These are phyloP conservation scores for Hirschioporus abietinus DNA, from an alignment of 768 basidiomycete genomes.

Conservation along the genomic window DNA sequence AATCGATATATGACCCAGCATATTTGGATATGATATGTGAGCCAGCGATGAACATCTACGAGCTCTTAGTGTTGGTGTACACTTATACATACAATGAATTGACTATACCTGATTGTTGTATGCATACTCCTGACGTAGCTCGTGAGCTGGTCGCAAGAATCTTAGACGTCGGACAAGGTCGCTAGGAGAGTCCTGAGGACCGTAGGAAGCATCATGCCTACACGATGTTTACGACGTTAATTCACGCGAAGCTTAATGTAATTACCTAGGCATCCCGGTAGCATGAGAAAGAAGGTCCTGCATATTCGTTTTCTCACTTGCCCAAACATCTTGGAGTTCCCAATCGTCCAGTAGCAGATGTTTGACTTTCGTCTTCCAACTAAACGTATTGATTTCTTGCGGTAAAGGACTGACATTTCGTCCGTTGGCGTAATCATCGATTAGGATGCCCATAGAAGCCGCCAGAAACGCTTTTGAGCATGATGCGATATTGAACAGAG, in stretches of 20 bases:
- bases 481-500: conserved; percentile 32
- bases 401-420: conserved; percentile 31
- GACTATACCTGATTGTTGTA: conserved; percentile 34
- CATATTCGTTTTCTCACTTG: conserved; percentile 30
- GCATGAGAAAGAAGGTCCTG: conserved; percentile 35
- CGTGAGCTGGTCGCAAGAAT: conserved; percentile 27
- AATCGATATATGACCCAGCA: conserved; percentile 30
- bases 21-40: conserved; percentile 30
- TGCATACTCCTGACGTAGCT: conserved; percentile 31
- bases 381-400: conserved; percentile 21
- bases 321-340: conserved; percentile 36
- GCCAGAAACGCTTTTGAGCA: conserved; percentile 37
- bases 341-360: conserved; percentile 36
- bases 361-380: conserved; percentile 31
- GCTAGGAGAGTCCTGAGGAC: conserved; percentile 22
- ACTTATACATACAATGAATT: background rate
- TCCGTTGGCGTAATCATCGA: conserved; percentile 33
- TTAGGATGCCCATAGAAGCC: conserved; percentile 34
- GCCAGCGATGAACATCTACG: conserved; percentile 35
- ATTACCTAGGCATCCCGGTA: conserved; percentile 34
- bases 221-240: background rate
- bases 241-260: background rate
- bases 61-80: background rate
- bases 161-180: conserved; percentile 23
- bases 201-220: conserved; percentile 32